phyloP scores from a whole-genome alignment of 257 asterid genomes.

The Capsicum rhomboideum region DNA sequence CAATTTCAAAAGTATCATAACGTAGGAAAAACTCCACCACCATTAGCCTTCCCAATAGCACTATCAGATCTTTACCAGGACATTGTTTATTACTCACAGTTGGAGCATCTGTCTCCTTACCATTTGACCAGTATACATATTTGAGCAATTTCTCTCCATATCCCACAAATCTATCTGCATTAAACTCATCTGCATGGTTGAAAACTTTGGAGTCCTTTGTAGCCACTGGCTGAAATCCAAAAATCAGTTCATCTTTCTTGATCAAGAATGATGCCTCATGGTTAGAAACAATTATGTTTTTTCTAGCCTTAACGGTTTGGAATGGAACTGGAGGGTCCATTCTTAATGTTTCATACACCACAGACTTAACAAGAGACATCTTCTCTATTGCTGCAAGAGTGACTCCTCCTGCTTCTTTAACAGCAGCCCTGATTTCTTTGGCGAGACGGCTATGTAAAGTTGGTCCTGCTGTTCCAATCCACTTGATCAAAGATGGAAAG shows the following conservation, averaged over 20 bases:
- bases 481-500: slow-evolving; percentile 21
- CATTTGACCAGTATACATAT: slow-evolving; percentile 27
- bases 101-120: slow-evolving; percentile 11
- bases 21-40: slow-evolving; percentile 16
- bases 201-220: slow-evolving; percentile 13
- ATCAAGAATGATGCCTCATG: slow-evolving; percentile 10
- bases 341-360: slow-evolving; percentile 19
- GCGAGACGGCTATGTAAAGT: slow-evolving; percentile 15
- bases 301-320: slow-evolving; percentile 19
- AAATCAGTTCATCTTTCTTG: slow-evolving; percentile 17
- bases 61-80: slow-evolving; percentile 20
- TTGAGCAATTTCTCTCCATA: slow-evolving; percentile 13
- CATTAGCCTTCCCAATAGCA: slow-evolving; percentile 9
- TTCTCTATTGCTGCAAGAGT: slow-evolving; percentile 7
- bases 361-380: slow-evolving; percentile 17
- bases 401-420: slow-evolving; percentile 13
- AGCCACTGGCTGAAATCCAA: slow-evolving; percentile 22
- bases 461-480: slow-evolving; percentile 19
- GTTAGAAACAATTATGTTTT: slow-evolving; percentile 1
- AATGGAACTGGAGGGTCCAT: slow-evolving; percentile 23
- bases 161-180: slow-evolving; percentile 16
- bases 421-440: slow-evolving; percentile 4
- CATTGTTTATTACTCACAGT: slow-evolving; percentile 17
- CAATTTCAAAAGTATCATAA: slow-evolving; percentile 14
- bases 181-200: slow-evolving; percentile 2